phyloP scores from a whole-genome alignment of 768 basidiomycete genomes.

The Psilocybe cyanescens region DNA sequence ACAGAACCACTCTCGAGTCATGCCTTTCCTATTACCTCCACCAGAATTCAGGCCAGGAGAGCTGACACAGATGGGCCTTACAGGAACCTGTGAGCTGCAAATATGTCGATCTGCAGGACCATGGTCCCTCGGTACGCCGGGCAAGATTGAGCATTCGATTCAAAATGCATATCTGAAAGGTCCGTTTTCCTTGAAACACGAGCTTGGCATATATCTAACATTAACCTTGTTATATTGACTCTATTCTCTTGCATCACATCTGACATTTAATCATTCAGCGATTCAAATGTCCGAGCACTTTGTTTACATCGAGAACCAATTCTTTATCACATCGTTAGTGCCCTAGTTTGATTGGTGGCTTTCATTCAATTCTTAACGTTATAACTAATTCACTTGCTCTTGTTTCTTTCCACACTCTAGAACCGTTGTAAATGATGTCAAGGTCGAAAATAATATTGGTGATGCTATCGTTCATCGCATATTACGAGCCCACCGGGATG shows the following conservation, averaged over 20 bases:
- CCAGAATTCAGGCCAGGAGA: conserved; percentile 89
- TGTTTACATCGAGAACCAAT: conserved; percentile 97
- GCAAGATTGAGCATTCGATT: conserved; percentile 86
- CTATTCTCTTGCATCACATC: conserved; percentile 4
- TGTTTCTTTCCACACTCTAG: conserved; percentile 36
- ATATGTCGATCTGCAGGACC: conserved; percentile 95
- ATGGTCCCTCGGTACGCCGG: conserved; percentile 94
- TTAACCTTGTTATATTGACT: conserved; percentile 4
- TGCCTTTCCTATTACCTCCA: conserved; percentile 95
- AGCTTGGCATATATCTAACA: conserved; percentile 14
- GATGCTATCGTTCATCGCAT: conserved; percentile 93
- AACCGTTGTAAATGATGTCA: conserved; percentile 82
- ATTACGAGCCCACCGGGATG: conserved; percentile 81
- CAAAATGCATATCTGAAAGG: conserved; percentile 95
- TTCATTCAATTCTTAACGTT: background rate
- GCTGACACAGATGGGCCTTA: conserved; percentile 77
- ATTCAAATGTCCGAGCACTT: conserved; percentile 96
- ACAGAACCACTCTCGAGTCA: conserved; percentile 87
- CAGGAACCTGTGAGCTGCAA: conserved; percentile 96
- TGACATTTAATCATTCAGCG: conserved; percentile 45
- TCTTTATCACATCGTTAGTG: conserved; percentile 86
- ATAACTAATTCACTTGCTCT: conserved; percentile 12
- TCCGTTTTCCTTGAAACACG: conserved; percentile 29
- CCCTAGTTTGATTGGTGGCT: background rate
- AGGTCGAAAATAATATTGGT: conserved; percentile 92